Base-by-base conservation (phyloP, 441 rosid species). In the Rhodomyrtus psidioides region DNA sequence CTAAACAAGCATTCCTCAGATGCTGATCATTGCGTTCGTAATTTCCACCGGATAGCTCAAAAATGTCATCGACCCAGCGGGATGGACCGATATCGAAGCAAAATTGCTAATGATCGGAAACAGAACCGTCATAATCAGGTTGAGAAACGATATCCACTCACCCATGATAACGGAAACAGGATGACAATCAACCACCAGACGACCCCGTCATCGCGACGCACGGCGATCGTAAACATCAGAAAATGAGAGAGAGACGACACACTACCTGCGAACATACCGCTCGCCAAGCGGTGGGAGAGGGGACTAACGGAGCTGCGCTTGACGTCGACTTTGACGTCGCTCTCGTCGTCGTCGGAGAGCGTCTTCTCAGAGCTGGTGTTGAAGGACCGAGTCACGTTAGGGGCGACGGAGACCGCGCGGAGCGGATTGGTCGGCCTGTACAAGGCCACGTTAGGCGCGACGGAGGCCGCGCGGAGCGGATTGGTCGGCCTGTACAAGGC, bases 301-400 rank as follows among this genome's bases (percentile, higher is more conserved):
- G 88, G 74, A 14, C 90, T 87, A 46, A 39, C 86, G 24, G 88
- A 58, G 70, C 89, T 89, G 28, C 91, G 89, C 30, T 89, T 89
- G 9, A 89, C 13, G 21, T 82, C 93, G 3, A 83, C n/a, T n/a
- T n/a, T 21, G 24, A 81, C 91, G n/a, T n/a, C n/a, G n/a, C 79
- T 39, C 23, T 79, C 91, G 12, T 88, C 89, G 7, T 89, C 34
- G 34, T 34, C 92, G 5, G 75, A 89, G 54, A 79, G 89, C 62
- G 90, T 86, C 42, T 91, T 81, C 87, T 87, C 83, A 2, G 96
- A 92, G 83, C 93, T 90, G 58, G 95, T 91, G 90, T 94, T 95
- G 88, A 94, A 91, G 56, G 92, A 89, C 27, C 97, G 95, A 55
- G 92, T 86, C 7, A 84, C 65, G 9, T 88, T 53, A 2, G 92